These are phyloP conservation scores for Cystobasidium slooffiae DNA, from an alignment of 1,284 basidiomycete species.

Conservation along the genomic window DNA sequence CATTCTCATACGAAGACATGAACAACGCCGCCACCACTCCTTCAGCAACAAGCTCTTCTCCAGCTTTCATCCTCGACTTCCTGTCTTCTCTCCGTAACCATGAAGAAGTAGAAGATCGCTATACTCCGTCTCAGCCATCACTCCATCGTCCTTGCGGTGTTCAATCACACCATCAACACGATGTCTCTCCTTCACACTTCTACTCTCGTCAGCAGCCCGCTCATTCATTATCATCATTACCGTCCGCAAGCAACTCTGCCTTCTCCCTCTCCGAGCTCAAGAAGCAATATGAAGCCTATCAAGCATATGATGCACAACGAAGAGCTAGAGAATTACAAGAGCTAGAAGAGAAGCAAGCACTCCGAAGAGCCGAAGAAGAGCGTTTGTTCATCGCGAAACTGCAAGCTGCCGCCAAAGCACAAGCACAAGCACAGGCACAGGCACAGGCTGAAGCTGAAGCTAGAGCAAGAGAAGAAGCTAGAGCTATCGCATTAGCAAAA, in stretches of 20 bases:
- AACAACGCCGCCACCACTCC: not conserved
- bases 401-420: slow-evolving; percentile 7
- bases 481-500: not conserved
- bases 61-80: slow-evolving; percentile 9
- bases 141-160: slow-evolving; percentile 5
- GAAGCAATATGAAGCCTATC: slow-evolving; percentile 15
- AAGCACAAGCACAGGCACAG: slow-evolving; percentile 11
- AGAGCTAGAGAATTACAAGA: slow-evolving; percentile 9
- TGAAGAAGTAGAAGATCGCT: not conserved
- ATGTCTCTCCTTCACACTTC: not conserved
- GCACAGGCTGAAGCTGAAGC: slow-evolving; percentile 17
- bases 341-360: slow-evolving; percentile 15
- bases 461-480: not conserved
- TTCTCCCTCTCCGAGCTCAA: slow-evolving; percentile 3
- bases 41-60: not conserved
- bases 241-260: not conserved
- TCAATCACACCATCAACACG: slow-evolving; percentile 1
- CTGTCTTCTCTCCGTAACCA: not conserved
- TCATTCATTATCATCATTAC: not conserved
- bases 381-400: slow-evolving; percentile 1
- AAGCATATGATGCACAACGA: slow-evolving; percentile 4
- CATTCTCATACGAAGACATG: not conserved
- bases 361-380: slow-evolving; percentile 12
- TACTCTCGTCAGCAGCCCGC: not conserved
- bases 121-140: not conserved